phyloP scores from a whole-genome alignment of 2,329 filamentous ascomycete species.

The Cryphonectria parasitica region DNA sequence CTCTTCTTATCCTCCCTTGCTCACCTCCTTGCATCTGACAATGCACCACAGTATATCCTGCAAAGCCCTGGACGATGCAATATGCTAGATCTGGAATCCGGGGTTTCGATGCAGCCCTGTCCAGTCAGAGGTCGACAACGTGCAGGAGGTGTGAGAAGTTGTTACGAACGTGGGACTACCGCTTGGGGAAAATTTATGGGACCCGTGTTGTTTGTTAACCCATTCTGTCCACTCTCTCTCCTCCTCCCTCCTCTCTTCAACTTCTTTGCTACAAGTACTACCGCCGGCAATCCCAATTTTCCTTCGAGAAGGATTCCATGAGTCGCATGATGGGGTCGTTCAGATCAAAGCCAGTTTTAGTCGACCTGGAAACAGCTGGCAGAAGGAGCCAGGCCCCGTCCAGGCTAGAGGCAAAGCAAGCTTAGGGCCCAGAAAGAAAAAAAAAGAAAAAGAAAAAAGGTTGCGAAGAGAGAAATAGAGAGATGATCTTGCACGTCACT shows the following conservation, averaged over 20 bases:
- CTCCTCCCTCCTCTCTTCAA: background rate
- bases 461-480: too few relatives aligned
- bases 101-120: background rate
- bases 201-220: background rate
- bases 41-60: too few relatives aligned
- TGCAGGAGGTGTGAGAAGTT: background rate
- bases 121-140: background rate
- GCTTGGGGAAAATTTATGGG: background rate
- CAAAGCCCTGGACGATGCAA: background rate
- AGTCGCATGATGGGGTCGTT: background rate
- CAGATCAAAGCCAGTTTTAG: background rate
- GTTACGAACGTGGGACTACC: conserved; percentile 1
- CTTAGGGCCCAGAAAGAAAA: background rate
- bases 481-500: conserved; percentile 10
- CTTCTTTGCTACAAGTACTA: background rate
- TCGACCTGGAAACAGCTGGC: conserved; percentile 3
- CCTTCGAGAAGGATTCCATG: conserved; percentile 4
- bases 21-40: background rate
- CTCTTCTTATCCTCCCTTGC: too few relatives aligned
- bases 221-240: background rate
- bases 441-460: background rate
- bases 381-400: background rate
- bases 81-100: conserved; percentile 9
- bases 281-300: background rate
- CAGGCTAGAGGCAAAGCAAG: background rate